phyloP scores from a whole-genome alignment of 106 monocot species.

The Dioscorea zingiberensis region DNA sequence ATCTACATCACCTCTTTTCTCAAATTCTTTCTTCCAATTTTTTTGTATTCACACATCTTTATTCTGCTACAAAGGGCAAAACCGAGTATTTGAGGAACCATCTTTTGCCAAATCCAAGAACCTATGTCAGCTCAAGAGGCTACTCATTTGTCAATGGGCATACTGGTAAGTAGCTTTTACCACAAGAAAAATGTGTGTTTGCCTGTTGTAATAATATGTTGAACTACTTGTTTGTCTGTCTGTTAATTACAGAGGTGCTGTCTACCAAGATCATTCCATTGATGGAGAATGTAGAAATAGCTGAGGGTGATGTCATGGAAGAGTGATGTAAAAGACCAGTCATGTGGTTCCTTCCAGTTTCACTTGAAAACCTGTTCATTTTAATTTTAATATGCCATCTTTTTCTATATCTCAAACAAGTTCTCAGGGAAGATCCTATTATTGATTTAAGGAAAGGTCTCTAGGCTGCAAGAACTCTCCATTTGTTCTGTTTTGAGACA shows the following conservation, averaged over 20 bases:
- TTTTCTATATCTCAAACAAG: too few species aligned
- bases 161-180: slow-evolving; percentile 42
- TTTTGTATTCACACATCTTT: not conserved
- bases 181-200: not conserved
- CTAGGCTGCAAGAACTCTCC: too few species aligned
- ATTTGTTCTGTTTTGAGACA: too few species aligned
- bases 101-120: slow-evolving; percentile 64
- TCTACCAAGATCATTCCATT: slow-evolving; percentile 60
- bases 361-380: too few species aligned
- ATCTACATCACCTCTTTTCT: not conserved
- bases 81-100: slow-evolving; percentile 70
- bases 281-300: slow-evolving; percentile 30
- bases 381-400: too few species aligned
- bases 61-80: slow-evolving; percentile 25
- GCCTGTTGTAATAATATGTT: not conserved
- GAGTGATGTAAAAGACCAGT: slow-evolving; percentile 23
- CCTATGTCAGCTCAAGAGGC: slow-evolving; percentile 68
- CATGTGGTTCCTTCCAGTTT: too few species aligned
- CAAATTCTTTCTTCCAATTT: not conserved
- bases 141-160: slow-evolving; percentile 61
- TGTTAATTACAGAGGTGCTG: slow-evolving; percentile 46
- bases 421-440: too few species aligned
- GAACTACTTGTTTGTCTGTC: not conserved
- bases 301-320: slow-evolving; percentile 65
- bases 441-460: too few species aligned